Evolutionary conservation across 495 filamentous ascomycete species (phyloP).

Genomic region (Lineolata rhizophorae): DNA sequence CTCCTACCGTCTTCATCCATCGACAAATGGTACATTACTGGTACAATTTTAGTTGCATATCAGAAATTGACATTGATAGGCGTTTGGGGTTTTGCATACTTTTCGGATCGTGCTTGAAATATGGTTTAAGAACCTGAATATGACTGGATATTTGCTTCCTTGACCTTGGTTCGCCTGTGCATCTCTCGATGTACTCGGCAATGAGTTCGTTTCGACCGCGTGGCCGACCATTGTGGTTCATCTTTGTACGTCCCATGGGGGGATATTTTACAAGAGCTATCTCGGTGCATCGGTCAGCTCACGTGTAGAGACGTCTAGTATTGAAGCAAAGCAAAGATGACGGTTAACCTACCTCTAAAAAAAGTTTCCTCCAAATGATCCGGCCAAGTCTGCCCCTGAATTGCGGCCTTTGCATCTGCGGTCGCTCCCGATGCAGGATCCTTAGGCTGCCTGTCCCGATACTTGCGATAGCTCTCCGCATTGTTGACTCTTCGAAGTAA

Average conservation of each 20-base stretch:
- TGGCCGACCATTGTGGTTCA: constrained; percentile 40
- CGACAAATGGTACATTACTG: too few species aligned
- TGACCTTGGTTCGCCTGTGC: constrained; percentile 39
- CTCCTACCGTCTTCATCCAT: too few species aligned
- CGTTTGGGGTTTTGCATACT: too few species aligned
- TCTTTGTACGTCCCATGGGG: constrained; percentile 64
- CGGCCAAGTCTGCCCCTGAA: constrained; percentile 26
- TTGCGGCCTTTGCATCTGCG: constrained; percentile 19
- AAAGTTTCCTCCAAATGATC: constrained; percentile 71
- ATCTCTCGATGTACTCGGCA: constrained; percentile 51
- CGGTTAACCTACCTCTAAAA: constrained; percentile 47
- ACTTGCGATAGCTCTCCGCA: constrained; percentile 37
- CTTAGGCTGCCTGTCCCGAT: constrained; percentile 42
- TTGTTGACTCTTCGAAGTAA: constrained; percentile 13
- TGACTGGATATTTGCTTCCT: constrained; percentile 93
- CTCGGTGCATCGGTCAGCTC: constrained; percentile 1
- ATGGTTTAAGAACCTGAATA: constrained; percentile 84
- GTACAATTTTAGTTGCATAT: too few species aligned
- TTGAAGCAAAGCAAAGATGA: constrained; percentile 4
- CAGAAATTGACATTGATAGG: too few species aligned
- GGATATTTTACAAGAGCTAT: constrained; percentile 62
- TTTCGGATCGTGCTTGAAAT: constrained; percentile 37
- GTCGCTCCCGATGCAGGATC: too few species aligned
- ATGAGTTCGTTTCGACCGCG: constrained; percentile 87
- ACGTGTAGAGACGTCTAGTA: not conserved